phyloP scores from a whole-genome alignment of 257 asterid genomes.

The Solanum etuberosum region DNA sequence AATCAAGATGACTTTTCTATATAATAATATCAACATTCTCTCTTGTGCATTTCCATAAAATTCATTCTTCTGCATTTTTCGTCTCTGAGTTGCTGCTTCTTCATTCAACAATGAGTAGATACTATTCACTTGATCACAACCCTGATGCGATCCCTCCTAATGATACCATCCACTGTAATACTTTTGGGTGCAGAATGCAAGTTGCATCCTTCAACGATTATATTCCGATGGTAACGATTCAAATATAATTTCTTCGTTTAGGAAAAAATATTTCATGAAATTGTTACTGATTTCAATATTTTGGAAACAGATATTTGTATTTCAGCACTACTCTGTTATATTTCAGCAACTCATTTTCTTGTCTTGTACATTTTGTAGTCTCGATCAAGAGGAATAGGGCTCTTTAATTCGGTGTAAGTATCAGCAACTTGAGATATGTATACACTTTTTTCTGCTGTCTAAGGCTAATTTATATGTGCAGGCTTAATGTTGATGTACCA shows the following conservation, averaged over 20 bases:
- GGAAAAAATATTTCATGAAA: no score
- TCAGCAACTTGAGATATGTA: not conserved
- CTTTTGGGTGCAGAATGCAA: no score
- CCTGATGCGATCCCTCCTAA: not conserved
- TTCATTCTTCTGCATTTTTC: not conserved
- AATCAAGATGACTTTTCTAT: not conserved
- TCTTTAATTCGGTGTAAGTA: not conserved
- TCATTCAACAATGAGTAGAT: not conserved
- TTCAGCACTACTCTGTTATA: no score
- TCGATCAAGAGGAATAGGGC: not conserved
- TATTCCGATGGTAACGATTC: no score
- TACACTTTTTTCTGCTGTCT: not conserved
- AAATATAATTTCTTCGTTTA: no score
- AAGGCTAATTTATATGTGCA: not conserved
- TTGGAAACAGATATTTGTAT: no score
- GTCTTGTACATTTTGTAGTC: not conserved
- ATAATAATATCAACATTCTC: not conserved
- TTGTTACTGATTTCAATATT: no score
- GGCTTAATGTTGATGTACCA: not conserved
- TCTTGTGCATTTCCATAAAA: not conserved
- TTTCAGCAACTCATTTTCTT: not conserved
- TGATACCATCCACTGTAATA: not conserved
- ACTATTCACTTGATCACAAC: not conserved
- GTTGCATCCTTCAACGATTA: no score
- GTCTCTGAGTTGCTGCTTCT: not conserved